Conservation (phyloP, 2,329 filamentous ascomycete genomes). For the Pezicula carpinea region DNA sequence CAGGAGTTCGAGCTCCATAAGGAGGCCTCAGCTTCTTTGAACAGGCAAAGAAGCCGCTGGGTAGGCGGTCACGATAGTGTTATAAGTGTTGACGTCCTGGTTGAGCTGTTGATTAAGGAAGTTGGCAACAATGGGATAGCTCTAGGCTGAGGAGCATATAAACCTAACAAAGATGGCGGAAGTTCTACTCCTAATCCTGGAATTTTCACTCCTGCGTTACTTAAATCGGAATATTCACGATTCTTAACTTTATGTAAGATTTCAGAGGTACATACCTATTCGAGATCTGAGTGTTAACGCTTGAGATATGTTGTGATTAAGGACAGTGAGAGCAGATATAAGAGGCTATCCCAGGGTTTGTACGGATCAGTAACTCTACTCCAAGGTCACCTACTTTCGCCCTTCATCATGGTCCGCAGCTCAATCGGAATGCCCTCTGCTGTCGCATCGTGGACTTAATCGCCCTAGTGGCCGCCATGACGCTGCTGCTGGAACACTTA, state of each 20-base stretch:
- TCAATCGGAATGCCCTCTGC: constrained; percentile 26
- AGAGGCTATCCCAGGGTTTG: constrained; percentile 8
- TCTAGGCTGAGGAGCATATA: constrained; percentile 13
- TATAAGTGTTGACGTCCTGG: constrained; percentile 40
- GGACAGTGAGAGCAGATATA: constrained; percentile 7
- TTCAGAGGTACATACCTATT: not conserved
- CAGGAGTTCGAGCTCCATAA: constrained; percentile 45
- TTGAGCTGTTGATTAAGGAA: constrained; percentile 40
- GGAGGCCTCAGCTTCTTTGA: constrained; percentile 15
- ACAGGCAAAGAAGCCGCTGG: constrained; percentile 24
- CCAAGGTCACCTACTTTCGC: constrained; percentile 30
- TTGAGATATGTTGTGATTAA: not conserved
- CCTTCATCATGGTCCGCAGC: constrained; percentile 31
- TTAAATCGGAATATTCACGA: constrained; percentile 31
- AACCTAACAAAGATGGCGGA: constrained; percentile 46
- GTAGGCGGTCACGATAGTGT: constrained; percentile 33
- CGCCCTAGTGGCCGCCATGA: constrained; percentile 33
- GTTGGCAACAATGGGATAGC: constrained; percentile 12
- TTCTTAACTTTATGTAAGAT: constrained; percentile 4
- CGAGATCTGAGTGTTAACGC: not conserved
- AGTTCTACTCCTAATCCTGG: constrained; percentile 35
- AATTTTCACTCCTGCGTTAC: constrained; percentile 43
- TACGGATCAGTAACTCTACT: constrained; percentile 26
- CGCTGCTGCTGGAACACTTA: constrained; percentile 34
- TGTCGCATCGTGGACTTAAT: constrained; percentile 34